Evolutionary conservation across 768 basidiomycete genomes (phyloP).

Genomic region (Panaeolus papilionaceus): DNA sequence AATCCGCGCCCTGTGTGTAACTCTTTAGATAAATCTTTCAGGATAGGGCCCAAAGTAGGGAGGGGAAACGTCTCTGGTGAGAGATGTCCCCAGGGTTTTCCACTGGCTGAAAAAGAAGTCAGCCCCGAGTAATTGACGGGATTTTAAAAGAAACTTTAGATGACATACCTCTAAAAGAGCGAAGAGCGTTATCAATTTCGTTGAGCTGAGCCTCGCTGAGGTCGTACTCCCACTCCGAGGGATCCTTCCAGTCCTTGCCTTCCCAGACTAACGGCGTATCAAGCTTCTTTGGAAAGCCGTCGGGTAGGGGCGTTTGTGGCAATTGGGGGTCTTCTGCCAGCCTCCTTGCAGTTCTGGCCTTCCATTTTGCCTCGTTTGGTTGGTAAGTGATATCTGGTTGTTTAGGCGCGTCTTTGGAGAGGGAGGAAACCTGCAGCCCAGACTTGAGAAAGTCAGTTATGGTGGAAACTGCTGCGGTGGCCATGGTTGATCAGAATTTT

Average conservation of each 20-base stretch:
- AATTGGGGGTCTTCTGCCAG: constrained; percentile 42
- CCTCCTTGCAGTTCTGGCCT: constrained; percentile 42
- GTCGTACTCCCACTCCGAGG: constrained; percentile 46
- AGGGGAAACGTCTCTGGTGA: constrained; percentile 45
- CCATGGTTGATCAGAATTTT: background rate
- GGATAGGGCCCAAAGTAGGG: constrained; percentile 42
- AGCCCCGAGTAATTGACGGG: background rate
- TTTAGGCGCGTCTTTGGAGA: constrained; percentile 13
- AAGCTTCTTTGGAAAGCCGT: constrained; percentile 43
- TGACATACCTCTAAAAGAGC: constrained; percentile 37
- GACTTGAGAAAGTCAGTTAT: background rate
- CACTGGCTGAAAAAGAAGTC: constrained; percentile 9
- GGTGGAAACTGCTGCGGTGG: constrained; percentile 3
- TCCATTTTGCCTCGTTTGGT: constrained; percentile 44
- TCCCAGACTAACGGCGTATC: constrained; percentile 49
- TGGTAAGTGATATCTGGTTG: constrained; percentile 50
- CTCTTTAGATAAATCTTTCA: constrained; percentile 42
- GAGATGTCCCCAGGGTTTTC: constrained; percentile 8
- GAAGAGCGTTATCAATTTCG: constrained; percentile 45
- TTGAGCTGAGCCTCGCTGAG: constrained; percentile 37
- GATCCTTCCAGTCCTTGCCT: constrained; percentile 45
- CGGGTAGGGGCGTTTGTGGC: constrained; percentile 35
- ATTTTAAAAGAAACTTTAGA: background rate
- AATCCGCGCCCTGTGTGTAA: constrained; percentile 52
- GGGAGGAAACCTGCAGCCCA: background rate